These are phyloP conservation scores for Opeltia flavorubescens DNA, from an alignment of 495 filamentous ascomycete species.

Conservation along the genomic window DNA sequence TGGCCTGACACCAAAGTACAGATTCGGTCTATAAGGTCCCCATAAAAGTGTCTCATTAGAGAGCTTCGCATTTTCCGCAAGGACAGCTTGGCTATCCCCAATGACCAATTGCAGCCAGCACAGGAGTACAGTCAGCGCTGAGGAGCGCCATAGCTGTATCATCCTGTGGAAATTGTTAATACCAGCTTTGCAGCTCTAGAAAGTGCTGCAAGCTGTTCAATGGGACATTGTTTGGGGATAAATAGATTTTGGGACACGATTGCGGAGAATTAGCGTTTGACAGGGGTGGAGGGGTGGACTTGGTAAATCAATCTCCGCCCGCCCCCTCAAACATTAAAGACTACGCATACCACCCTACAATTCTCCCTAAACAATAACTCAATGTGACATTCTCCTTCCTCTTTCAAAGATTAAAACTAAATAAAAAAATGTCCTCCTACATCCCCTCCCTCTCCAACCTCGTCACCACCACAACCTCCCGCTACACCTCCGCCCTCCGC, in stretches of 20 bases:
- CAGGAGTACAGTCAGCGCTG: neutral
- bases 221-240: neutral
- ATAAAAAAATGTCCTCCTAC: conserved; percentile 43
- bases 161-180: neutral
- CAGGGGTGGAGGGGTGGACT: neutral
- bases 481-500: conserved; percentile 60
- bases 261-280: conserved; percentile 1
- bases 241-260: neutral
- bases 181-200: neutral
- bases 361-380: too few relatives aligned
- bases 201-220: neutral
- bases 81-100: conserved; percentile 7
- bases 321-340: neutral
- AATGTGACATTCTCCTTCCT: too few relatives aligned
- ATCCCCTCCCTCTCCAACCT: conserved; percentile 59
- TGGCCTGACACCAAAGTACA: conserved; percentile 90
- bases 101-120: conserved; percentile 1
- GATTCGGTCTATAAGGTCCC: conserved; percentile 89
- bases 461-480: conserved; percentile 63
- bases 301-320: neutral
- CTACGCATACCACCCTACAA: neutral
- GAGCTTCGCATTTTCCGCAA: conserved; percentile 26
- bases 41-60: conserved; percentile 84
- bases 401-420: too few relatives aligned
- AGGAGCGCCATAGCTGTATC: neutral